Conservation (phyloP, 1,284 basidiomycete species). For the Sphaerobolus stellatus region DNA sequence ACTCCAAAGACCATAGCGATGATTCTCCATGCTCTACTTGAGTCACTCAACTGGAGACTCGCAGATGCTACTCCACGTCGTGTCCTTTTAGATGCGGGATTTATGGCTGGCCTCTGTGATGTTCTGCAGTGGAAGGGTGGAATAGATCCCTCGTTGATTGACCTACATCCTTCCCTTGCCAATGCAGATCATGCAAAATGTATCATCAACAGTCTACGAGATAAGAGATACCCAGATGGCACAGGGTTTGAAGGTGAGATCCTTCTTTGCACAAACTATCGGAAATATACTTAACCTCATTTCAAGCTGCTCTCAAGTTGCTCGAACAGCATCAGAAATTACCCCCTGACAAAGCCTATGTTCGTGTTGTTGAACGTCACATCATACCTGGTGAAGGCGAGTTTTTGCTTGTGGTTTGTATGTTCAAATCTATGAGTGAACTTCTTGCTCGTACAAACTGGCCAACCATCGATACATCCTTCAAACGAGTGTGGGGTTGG, state of each 20-base stretch:
- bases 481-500: conserved; percentile 24
- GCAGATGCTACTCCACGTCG: conserved; percentile 28
- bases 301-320: not conserved
- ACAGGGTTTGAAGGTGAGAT: conserved; percentile 27
- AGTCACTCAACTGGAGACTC: conserved; percentile 22
- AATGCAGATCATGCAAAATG: conserved; percentile 24
- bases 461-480: conserved; percentile 26
- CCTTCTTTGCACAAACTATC: not conserved
- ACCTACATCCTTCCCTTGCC: conserved; percentile 29
- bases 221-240: conserved; percentile 18
- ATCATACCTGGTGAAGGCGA: not conserved
- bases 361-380: conserved; percentile 13
- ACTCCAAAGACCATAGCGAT: conserved; percentile 6
- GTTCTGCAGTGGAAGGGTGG: conserved; percentile 16
- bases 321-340: not conserved
- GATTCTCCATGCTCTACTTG: conserved; percentile 12
- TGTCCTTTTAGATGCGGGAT: conserved; percentile 24
- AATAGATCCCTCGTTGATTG: conserved; percentile 9
- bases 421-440: conserved; percentile 22
- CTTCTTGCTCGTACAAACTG: conserved; percentile 18
- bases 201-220: conserved; percentile 19
- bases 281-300: not conserved
- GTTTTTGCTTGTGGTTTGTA: conserved; percentile 22
- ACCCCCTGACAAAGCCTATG: conserved; percentile 12
- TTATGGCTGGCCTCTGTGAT: conserved; percentile 19